Base-by-base conservation (phyloP, 1,284 basidiomycete species). In the Xerocomus amazonicus region DNA sequence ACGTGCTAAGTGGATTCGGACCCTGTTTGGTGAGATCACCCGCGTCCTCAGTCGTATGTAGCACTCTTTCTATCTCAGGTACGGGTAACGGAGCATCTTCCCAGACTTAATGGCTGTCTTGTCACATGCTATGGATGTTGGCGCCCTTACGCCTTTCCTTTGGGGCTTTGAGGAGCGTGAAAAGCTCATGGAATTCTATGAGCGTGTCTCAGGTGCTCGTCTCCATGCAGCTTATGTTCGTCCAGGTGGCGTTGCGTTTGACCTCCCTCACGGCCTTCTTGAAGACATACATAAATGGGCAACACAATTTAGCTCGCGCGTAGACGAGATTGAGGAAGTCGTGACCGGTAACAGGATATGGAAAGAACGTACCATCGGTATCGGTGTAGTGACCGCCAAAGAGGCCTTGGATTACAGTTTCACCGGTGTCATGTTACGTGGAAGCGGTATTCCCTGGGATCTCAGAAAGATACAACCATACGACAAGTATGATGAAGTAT, bases 161-260 rank as follows among this genome's bases (percentile, higher is more conserved):
- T 99, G 94, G 95, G 97, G 95, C 64, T 98, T 99, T 78, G 96
- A 99, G 73, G 96, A 99, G 74, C 93, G 96, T 58, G 96, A 99
- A 75, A 98, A 99, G 78, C 84, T 99, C 58, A 98, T 98, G 96
- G 96, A 99, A 71, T 99, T 99, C 74, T 98, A 99, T 73, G 96
- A 99, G 73, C 92, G 96, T 51, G 95, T 99, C 32, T 98, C 95
- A 9, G 96, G 96, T 60, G 96, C 96, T 3, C 93, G 96, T 54
- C 79, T 99, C 64, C 96, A 99, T 68, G 87, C 94, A 6, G 96
- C 96, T n/a, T 99, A 98, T 70, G 87, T 99, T 43, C 91, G 96
- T 55, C 97, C 96, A 4, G 96, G 96, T 57, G 96, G 97, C 64
- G 97, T 99, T 43, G 95, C 97, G 2, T 98, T 95, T 68, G 97